Conservation (phyloP, 257 asterid species). For the Penstemon newberryi region DNA sequence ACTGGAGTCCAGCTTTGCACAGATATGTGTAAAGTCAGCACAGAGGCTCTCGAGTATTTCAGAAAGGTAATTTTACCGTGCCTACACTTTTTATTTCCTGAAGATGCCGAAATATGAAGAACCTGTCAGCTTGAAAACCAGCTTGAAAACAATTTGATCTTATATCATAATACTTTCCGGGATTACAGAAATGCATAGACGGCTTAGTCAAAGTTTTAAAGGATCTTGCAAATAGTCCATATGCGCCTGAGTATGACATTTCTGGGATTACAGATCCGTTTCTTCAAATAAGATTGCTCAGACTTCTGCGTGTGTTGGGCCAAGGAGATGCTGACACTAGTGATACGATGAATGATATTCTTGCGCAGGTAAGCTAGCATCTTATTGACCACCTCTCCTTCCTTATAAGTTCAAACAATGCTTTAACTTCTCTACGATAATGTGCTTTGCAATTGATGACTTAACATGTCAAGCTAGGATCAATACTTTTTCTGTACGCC, state of each 20-base stretch:
- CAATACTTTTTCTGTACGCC: neutral
- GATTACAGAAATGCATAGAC: conserved; percentile 79
- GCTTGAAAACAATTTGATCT: conserved; percentile 13
- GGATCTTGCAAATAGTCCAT: conserved; percentile 91
- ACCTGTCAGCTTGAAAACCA: conserved; percentile 14
- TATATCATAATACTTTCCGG: conserved; percentile 15
- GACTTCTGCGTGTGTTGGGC: conserved; percentile 79
- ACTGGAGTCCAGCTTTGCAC: conserved; percentile 91
- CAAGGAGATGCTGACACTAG: conserved; percentile 93
- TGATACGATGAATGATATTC: conserved; percentile 93
- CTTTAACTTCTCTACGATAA: too few species aligned
- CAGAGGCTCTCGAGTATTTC: conserved; percentile 86
- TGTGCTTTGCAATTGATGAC: too few species aligned
- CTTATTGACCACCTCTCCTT: too few species aligned
- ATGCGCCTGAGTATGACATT: conserved; percentile 92
- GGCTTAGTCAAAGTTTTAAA: conserved; percentile 80
- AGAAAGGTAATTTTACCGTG: conserved; percentile 57
- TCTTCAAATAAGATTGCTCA: conserved; percentile 86
- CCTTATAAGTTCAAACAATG: too few species aligned
- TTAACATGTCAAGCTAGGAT: too few species aligned
- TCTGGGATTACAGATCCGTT: conserved; percentile 96
- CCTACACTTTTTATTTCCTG: conserved; percentile 8
- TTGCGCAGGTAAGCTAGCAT: conserved; percentile 75
- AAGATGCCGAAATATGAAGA: conserved; percentile 25
- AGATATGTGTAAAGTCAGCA: conserved; percentile 80